Percentiles rank a stretch among this genome's conserved stretches.
Evolutionary conservation across 768 basidiomycete species (phyloP).

Genomic region (Austroboletus eburneus): DNA sequence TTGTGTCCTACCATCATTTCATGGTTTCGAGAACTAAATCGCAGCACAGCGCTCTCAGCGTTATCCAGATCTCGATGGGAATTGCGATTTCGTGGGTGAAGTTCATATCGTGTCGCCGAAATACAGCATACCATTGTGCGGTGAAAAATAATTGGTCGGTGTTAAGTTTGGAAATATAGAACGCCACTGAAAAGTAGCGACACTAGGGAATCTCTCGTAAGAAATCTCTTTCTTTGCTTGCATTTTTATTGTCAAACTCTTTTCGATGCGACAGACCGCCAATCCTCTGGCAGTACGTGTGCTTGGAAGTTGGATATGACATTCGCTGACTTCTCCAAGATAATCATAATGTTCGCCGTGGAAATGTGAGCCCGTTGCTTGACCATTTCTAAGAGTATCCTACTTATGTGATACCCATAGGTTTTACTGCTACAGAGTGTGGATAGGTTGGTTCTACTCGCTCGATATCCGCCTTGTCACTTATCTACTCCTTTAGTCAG

Average conservation of each 20-base stretch:
- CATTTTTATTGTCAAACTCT: neutral
- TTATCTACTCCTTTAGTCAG: neutral
- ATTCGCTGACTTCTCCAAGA: neutral
- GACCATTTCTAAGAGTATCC: too few relatives aligned
- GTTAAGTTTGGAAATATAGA: neutral
- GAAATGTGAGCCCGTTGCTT: neutral
- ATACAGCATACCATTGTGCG: neutral
- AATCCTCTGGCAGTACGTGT: neutral
- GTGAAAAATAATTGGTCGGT: neutral
- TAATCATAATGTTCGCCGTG: neutral
- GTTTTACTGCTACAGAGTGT: constrained; percentile 5
- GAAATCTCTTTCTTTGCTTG: neutral
- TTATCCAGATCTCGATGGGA: neutral
- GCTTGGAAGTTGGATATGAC: too few relatives aligned
- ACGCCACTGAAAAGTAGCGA: neutral
- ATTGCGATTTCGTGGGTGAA: neutral
- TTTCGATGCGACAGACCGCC: neutral
- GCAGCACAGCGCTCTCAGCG: neutral
- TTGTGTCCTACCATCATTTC: neutral
- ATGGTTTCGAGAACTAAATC: neutral
- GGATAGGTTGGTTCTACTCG: constrained; percentile 1
- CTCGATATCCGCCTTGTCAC: neutral
- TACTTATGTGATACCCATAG: neutral
- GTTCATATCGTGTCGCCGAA: constrained; percentile 6
- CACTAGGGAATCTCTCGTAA: constrained; percentile 2